Evolutionary conservation across 1,284 basidiomycete species (phyloP).

Genomic region (Apiotrichum laibachii): DNA sequence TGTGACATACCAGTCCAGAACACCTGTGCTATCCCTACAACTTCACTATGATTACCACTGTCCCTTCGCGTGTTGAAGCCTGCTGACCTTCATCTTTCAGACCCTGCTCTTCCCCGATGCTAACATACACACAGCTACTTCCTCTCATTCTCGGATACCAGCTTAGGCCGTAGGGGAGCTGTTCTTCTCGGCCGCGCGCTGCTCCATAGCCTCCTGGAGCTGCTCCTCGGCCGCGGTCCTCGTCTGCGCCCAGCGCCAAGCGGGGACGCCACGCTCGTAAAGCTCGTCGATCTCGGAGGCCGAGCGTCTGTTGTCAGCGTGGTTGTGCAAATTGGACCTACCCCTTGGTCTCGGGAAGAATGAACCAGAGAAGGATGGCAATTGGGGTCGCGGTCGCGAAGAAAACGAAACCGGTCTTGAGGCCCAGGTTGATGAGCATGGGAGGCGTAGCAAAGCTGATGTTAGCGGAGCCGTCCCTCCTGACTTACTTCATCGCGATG

Average conservation of each 20-base stretch:
- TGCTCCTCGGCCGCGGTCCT: conserved; percentile 26
- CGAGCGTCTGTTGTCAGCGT: conserved; percentile 6
- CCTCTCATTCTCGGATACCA: no score
- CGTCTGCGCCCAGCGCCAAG: conserved; percentile 44
- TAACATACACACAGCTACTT: no score
- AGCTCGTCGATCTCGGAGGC: conserved; percentile 45
- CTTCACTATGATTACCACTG: no score
- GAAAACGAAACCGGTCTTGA: conserved; percentile 28
- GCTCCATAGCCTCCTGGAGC: neutral
- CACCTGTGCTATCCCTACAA: no score
- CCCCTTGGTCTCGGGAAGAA: conserved; percentile 34
- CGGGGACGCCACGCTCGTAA: conserved; percentile 44
- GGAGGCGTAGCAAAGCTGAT: conserved; percentile 28
- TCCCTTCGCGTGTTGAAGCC: no score
- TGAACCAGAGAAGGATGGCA: conserved; percentile 27
- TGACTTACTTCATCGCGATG: conserved; percentile 20
- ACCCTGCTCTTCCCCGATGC: no score
- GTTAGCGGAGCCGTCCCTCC: neutral
- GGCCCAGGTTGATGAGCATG: conserved; percentile 22
- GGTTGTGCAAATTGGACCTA: conserved; percentile 2
- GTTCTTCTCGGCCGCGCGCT: neutral
- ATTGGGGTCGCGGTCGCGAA: conserved; percentile 24
- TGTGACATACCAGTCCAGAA: no score
- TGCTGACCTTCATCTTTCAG: no score
- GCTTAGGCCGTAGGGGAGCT: no score